A percentile compares a stretch with the other conserved stretches of the same genome.
Conservation (phyloP, 2,329 filamentous ascomycete genomes). For the Fusarium lateritium region DNA sequence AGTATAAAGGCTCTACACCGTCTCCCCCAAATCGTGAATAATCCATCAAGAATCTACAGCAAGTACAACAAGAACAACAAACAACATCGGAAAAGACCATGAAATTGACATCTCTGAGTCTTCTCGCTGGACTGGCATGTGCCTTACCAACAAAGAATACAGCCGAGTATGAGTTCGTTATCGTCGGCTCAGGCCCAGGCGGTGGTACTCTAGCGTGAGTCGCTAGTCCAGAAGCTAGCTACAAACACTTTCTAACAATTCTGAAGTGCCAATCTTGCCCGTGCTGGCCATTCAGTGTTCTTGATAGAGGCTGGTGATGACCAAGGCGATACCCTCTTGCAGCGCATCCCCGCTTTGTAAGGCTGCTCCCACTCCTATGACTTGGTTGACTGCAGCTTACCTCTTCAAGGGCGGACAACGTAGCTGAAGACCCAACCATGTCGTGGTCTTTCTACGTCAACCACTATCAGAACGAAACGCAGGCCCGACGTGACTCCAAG, state of each 20-base stretch:
- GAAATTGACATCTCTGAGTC: neutral
- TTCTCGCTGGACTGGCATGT: neutral
- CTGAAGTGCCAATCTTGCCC: conserved; percentile 63
- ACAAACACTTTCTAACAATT: accelerated
- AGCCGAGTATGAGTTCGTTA: conserved; percentile 67
- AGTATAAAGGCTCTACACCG: neutral
- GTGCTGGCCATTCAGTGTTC: conserved; percentile 68
- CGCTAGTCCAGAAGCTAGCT: neutral
- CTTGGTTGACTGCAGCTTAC: neutral
- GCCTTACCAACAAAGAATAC: neutral
- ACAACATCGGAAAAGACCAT: accelerated
- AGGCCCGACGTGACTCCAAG: conserved; percentile 40
- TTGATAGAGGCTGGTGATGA: conserved; percentile 72
- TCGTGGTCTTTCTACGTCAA: conserved; percentile 73
- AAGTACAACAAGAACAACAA: neutral
- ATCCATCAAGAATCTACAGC: neutral
- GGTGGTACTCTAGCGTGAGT: conserved; percentile 65
- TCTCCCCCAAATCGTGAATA: neutral
- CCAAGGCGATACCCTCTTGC: conserved; percentile 53
- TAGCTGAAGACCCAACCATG: conserved; percentile 35
- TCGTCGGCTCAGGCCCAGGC: conserved; percentile 70
- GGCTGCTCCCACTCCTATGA: neutral
- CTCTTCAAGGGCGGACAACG: conserved; percentile 8
- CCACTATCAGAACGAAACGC: conserved; percentile 62
- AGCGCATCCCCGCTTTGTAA: conserved; percentile 9